phyloP scores from a whole-genome alignment of 805 yeast genomes.

The Cyberlindnera bimundalis region DNA sequence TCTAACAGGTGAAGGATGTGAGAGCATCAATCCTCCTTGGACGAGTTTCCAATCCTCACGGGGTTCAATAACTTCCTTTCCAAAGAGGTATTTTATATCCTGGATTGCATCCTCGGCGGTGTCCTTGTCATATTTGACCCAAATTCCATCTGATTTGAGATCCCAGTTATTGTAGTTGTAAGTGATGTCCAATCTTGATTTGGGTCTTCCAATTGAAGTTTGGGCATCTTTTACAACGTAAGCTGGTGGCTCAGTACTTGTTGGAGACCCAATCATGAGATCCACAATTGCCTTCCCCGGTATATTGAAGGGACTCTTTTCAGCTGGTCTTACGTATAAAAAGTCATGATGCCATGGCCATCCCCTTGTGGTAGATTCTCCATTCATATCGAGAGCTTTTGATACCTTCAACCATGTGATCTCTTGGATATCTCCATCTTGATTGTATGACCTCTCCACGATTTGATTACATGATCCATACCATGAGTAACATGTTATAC shows the following conservation, averaged over 20 bases:
- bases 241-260: constrained; percentile 35
- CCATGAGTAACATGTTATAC: constrained; percentile 32
- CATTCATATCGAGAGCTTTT: constrained; percentile 26
- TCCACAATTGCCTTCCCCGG: constrained; percentile 38
- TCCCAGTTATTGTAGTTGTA: constrained; percentile 38
- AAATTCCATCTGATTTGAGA: constrained; percentile 45
- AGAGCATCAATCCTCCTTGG: constrained; percentile 14
- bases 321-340: constrained; percentile 27
- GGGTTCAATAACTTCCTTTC: constrained; percentile 55
- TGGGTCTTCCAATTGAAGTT: constrained; percentile 27
- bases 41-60: constrained; percentile 51
- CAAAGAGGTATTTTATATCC: constrained; percentile 51
- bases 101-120: constrained; percentile 35
- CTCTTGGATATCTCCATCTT: constrained; percentile 7
- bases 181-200: constrained; percentile 23
- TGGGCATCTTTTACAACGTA: constrained; percentile 34
- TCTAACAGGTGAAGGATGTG: constrained; percentile 6
- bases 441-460: constrained; percentile 10
- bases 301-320: constrained; percentile 9
- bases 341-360: constrained; percentile 25
- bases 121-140: constrained; percentile 49
- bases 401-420: constrained; percentile 27
- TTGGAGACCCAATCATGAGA: constrained; percentile 38
- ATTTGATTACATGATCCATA: constrained; percentile 28
- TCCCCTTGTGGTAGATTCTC: constrained; percentile 10